Evolutionary conservation across 257 asterid species (phyloP).

Genomic region (Jasminum sambac): DNA sequence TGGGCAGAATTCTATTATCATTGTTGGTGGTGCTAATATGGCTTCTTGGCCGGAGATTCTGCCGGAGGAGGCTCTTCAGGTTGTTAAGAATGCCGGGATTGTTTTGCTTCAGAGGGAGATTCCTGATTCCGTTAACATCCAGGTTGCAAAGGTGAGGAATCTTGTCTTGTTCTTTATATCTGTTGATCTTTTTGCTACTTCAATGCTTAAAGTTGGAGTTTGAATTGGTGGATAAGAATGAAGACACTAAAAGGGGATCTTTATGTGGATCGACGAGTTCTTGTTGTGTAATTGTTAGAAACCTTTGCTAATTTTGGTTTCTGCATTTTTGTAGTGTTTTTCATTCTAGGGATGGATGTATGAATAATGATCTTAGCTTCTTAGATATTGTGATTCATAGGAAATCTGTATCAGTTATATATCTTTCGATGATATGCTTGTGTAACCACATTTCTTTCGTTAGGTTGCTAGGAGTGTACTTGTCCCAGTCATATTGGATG

Average conservation of each 20-base stretch:
- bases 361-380: not conserved
- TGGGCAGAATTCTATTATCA: slow-evolving; percentile 88
- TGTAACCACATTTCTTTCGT: slow-evolving; percentile 18
- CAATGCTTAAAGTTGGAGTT: slow-evolving; percentile 8
- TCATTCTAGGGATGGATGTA: slow-evolving; percentile 7
- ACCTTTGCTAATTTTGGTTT: not conserved
- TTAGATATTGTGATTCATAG: not conserved
- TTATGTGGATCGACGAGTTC: not conserved
- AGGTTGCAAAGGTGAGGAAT: slow-evolving; percentile 82
- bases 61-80: slow-evolving; percentile 55
- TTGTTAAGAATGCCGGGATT: slow-evolving; percentile 73
- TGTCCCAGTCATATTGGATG: slow-evolving; percentile 91
- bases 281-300: not conserved
- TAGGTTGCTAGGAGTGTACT: slow-evolving; percentile 82
- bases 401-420: slow-evolving; percentile 7
- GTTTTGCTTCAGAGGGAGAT: slow-evolving; percentile 97
- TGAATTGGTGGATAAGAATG: not conserved
- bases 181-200: not conserved
- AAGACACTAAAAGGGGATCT: not conserved
- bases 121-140: slow-evolving; percentile 82
- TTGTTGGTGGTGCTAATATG: slow-evolving; percentile 94
- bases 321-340: slow-evolving; percentile 7
- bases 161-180: slow-evolving; percentile 12
- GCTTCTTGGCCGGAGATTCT: slow-evolving; percentile 71
- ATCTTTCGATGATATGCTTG: slow-evolving; percentile 16